These are phyloP conservation scores for Verticillium nubilum DNA, from an alignment of 2,329 filamentous ascomycete species.

Conservation along the genomic window DNA sequence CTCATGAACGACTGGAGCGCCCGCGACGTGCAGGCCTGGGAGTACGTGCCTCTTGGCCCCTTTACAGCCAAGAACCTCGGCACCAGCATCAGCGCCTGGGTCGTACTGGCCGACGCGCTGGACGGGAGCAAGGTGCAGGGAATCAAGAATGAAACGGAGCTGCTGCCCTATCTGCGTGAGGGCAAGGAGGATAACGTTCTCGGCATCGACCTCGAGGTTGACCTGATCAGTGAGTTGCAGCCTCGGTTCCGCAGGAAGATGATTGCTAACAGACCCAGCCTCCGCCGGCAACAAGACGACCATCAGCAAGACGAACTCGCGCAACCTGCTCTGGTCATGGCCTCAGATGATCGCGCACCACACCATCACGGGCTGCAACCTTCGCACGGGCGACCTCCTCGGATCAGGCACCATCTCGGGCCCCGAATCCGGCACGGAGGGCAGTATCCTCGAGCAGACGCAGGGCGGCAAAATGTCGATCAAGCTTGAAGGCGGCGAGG, in stretches of 20 bases:
- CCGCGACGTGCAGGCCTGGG: constrained; percentile 55
- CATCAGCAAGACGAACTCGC: constrained; percentile 21
- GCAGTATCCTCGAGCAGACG: constrained; percentile 68
- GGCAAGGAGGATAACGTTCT: constrained; percentile 29
- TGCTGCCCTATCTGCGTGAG: constrained; percentile 38
- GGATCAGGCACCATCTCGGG: constrained; percentile 74
- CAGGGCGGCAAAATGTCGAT: constrained; percentile 62
- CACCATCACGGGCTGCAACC: constrained; percentile 68
- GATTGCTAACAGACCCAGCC: constrained; percentile 19
- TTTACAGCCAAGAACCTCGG: constrained; percentile 58
- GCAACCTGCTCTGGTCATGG: constrained; percentile 68
- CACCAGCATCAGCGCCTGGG: constrained; percentile 57
- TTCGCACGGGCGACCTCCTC: constrained; percentile 69
- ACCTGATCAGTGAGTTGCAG: constrained; percentile 30
- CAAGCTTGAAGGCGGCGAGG: constrained; percentile 56
- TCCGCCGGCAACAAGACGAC: constrained; percentile 22
- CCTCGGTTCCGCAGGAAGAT: neutral
- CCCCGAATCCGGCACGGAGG: constrained; percentile 55
- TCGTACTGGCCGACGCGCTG: constrained; percentile 55
- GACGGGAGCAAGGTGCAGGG: constrained; percentile 18
- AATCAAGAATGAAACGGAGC: constrained; percentile 25
- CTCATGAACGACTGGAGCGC: constrained; percentile 62
- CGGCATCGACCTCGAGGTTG: constrained; percentile 31
- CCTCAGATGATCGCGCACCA: constrained; percentile 82
- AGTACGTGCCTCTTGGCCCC: constrained; percentile 58